A percentile compares a stretch with the other conserved stretches of the same genome.
phyloP scores from a whole-genome alignment of 129 eudicot species.

The Mikania micrantha region DNA sequence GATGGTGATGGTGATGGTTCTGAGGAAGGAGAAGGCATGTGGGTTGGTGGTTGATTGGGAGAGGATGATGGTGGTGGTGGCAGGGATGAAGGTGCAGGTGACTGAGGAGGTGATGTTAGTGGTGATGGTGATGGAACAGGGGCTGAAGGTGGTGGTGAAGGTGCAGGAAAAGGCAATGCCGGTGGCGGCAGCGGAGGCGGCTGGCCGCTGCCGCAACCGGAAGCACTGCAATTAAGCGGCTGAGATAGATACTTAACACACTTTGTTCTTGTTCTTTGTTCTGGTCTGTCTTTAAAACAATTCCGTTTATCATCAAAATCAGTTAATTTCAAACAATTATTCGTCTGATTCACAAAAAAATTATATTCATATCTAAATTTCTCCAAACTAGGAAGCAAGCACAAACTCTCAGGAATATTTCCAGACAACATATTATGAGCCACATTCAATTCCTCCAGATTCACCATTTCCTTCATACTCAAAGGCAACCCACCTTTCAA shows the following conservation, averaged over 20 bases:
- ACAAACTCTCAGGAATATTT: conserved; percentile 32
- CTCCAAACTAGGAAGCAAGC: conserved; percentile 45
- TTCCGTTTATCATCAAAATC: conserved; percentile 37
- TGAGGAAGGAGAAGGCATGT: background rate
- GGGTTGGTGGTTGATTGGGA: too few species aligned
- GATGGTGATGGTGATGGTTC: conserved; percentile 14
- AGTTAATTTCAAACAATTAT: conserved; percentile 21
- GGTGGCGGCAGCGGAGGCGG: conserved; percentile 24
- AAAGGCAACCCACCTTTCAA: conserved; percentile 46
- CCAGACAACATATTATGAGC: conserved; percentile 52
- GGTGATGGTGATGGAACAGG: conserved; percentile 5
- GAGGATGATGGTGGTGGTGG: conserved; percentile 12
- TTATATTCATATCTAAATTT: conserved; percentile 38
- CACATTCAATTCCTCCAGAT: conserved; percentile 38
- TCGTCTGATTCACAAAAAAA: conserved; percentile 35
- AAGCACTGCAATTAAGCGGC: conserved; percentile 34
- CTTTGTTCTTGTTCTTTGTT: conserved; percentile 34
- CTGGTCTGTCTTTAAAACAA: conserved; percentile 39
- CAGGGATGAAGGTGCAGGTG: conserved; percentile 20
- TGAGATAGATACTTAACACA: conserved; percentile 40
- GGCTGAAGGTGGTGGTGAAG: conserved; percentile 16
- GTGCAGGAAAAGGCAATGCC: conserved; percentile 8
- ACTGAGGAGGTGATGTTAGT: background rate
- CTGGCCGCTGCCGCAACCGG: conserved; percentile 31
- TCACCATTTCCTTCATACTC: conserved; percentile 37